phyloP scores from a whole-genome alignment of 2,329 filamentous ascomycete species.

The Elsinoe arachidis region DNA sequence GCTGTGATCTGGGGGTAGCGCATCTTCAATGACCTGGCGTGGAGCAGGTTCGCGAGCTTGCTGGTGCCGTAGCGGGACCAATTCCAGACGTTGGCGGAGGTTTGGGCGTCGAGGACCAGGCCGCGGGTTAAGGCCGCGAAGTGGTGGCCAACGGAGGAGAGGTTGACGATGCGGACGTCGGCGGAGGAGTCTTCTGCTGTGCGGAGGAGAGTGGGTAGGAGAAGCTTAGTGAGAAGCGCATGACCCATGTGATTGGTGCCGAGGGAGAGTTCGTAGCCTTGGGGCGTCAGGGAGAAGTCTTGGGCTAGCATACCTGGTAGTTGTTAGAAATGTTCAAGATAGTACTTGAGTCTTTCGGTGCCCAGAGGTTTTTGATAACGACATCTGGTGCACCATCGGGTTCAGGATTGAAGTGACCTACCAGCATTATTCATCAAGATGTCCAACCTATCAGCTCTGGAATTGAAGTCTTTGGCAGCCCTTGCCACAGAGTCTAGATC shows the following conservation, averaged over 20 bases:
- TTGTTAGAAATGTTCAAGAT: constrained; percentile 32
- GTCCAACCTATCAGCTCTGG: constrained; percentile 34
- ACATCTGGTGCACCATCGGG: constrained; percentile 34
- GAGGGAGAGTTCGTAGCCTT: constrained; percentile 44
- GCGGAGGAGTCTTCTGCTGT: constrained; percentile 31
- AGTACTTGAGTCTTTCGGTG: too few species aligned
- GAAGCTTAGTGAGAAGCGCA: constrained; percentile 37
- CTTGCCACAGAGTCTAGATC: constrained; percentile 33
- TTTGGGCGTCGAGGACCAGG: constrained; percentile 28
- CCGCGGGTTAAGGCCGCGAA: constrained; percentile 22
- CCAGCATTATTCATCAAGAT: constrained; percentile 42
- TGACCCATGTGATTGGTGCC: constrained; percentile 47
- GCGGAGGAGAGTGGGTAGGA: constrained; percentile 35
- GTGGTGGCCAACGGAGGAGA: constrained; percentile 28
- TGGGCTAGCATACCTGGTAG: constrained; percentile 36
- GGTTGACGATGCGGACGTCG: constrained; percentile 39
- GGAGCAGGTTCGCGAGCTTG: constrained; percentile 45
- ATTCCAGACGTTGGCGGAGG: constrained; percentile 22
- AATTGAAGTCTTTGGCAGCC: constrained; percentile 32
- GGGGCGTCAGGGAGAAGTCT: constrained; percentile 31
- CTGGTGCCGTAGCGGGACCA: constrained; percentile 39
- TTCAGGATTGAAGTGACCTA: constrained; percentile 29
- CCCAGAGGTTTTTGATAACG: too few species aligned
- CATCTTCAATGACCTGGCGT: constrained; percentile 33
- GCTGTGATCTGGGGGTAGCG: constrained; percentile 38